These are phyloP conservation scores for Plenodomus tracheiphilus DNA, from an alignment of 2,329 filamentous ascomycete genomes.

Conservation along the genomic window DNA sequence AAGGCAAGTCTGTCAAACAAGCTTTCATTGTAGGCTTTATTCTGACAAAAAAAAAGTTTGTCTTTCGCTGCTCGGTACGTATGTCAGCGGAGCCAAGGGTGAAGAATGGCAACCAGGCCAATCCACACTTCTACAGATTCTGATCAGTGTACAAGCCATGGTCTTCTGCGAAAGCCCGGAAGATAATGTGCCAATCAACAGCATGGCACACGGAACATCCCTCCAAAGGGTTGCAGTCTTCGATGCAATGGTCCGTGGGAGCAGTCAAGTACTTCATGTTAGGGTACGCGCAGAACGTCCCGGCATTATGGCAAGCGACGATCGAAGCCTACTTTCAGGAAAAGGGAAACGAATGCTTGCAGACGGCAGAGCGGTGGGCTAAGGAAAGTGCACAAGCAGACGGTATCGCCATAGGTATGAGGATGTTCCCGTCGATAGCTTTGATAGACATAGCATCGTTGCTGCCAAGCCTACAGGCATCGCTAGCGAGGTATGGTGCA, in stretches of 20 bases:
- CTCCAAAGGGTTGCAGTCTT: background rate
- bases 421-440: too few species aligned
- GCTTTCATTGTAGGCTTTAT: too few species aligned
- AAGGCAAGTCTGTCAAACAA: constrained; percentile 40
- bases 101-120: constrained; percentile 47
- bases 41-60: background rate
- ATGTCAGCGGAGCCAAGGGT: constrained; percentile 45
- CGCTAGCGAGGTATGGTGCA: constrained; percentile 3
- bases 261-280: constrained; percentile 29
- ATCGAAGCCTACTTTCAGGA: constrained; percentile 14
- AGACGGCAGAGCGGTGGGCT: constrained; percentile 9
- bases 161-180: constrained; percentile 56
- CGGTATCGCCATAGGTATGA: background rate
- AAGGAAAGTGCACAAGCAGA: background rate
- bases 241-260: background rate
- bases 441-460: background rate
- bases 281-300: constrained; percentile 28
- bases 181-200: too few species aligned
- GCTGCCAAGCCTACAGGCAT: constrained; percentile 1
- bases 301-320: constrained; percentile 16
- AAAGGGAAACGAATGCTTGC: constrained; percentile 10
- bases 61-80: constrained; percentile 36
- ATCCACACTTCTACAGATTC: constrained; percentile 55
- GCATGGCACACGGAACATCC: too few species aligned
- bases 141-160: constrained; percentile 60